These are phyloP conservation scores for Litsea cubeba DNA, from an alignment of 164 flowering plant species.

Conservation along the genomic window DNA sequence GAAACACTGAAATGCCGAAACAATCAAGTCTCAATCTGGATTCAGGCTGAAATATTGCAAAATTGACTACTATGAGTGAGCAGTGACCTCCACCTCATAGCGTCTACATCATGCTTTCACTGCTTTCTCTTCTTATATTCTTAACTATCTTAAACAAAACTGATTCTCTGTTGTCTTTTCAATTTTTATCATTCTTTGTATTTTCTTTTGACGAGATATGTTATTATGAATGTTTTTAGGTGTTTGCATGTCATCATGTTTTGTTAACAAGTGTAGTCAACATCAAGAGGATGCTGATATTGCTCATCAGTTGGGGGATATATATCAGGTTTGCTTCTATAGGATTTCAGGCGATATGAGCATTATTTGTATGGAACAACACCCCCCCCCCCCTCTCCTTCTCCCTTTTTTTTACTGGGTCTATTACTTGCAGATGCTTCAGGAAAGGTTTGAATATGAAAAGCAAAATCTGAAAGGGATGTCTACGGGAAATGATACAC, in stretches of 20 bases:
- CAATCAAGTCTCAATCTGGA: no score
- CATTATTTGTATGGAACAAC: background rate
- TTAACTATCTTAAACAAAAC: no score
- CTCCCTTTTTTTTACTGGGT: background rate
- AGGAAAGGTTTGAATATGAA: conserved; percentile 46
- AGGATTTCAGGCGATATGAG: background rate
- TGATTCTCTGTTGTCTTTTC: no score
- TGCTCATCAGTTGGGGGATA: conserved; percentile 50
- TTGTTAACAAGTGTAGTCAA: conserved; percentile 33
- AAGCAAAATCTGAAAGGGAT: conserved; percentile 33
- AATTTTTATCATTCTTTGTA: no score
- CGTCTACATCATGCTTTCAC: no score
- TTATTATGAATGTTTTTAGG: conserved; percentile 29
- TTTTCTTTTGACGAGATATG: background rate
- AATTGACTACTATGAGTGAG: no score
- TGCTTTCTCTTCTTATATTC: no score
- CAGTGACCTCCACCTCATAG: no score
- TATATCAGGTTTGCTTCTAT: conserved; percentile 46
- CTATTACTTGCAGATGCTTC: conserved; percentile 44
- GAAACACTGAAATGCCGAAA: no score
- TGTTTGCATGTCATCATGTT: conserved; percentile 51
- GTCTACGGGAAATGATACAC: conserved; percentile 9
- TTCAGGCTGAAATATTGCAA: no score
- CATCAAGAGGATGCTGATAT: conserved; percentile 30
- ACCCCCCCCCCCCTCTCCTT: background rate